Conservation (phyloP, 2,329 filamentous ascomycete genomes). For the Apiospora arundinis region DNA sequence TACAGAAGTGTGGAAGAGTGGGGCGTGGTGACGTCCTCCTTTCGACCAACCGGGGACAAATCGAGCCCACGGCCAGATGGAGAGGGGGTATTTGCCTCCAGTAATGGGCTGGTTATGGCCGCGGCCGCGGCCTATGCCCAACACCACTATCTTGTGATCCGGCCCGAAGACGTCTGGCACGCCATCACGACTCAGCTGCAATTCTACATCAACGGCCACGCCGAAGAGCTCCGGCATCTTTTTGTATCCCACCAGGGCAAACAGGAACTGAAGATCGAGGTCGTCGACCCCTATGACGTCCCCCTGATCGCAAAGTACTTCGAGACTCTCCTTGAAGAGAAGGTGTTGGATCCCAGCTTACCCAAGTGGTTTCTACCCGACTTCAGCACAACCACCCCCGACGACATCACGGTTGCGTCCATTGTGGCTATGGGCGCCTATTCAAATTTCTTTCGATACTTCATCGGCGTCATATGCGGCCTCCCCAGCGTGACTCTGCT, state of each 20-base stretch:
- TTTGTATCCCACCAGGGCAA: constrained; percentile 52
- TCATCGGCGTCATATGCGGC: constrained; percentile 45
- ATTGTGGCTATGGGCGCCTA: constrained; percentile 59
- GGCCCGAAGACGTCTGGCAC: constrained; percentile 58
- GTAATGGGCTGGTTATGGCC: background rate
- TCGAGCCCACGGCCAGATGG: background rate
- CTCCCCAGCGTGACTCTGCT: constrained; percentile 59
- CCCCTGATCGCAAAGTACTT: constrained; percentile 12
- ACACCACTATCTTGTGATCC: constrained; percentile 5
- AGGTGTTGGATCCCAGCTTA: constrained; percentile 35
- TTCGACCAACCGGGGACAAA: background rate
- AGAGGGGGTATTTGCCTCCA: background rate
- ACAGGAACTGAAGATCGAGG: constrained; percentile 31
- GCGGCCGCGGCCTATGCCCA: background rate
- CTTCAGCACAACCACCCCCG: constrained; percentile 56
- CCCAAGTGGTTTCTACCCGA: constrained; percentile 55
- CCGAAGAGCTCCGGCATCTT: constrained; percentile 48
- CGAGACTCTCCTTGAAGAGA: constrained; percentile 33
- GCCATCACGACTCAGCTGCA: constrained; percentile 56
- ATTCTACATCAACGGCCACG: constrained; percentile 52
- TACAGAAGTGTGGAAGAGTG: background rate
- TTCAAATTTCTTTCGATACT: constrained; percentile 55
- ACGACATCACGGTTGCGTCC: constrained; percentile 49
- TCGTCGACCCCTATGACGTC: constrained; percentile 23
- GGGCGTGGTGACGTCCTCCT: background rate